Conservation (phyloP, 2,329 filamentous ascomycete genomes). For the Scedosporium aurantiacum region DNA sequence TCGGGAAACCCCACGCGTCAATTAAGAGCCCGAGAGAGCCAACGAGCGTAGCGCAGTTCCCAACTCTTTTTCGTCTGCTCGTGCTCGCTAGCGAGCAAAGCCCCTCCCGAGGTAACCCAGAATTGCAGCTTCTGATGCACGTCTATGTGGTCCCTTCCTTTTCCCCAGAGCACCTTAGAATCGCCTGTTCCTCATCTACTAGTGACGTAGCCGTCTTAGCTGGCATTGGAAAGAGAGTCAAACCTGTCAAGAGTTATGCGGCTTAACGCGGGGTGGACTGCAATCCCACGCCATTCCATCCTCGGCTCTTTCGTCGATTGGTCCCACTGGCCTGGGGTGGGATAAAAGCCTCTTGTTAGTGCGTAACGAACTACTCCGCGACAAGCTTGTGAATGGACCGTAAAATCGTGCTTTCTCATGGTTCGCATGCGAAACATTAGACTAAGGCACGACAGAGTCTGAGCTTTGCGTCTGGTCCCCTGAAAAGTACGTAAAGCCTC, state of each 20-base stretch:
- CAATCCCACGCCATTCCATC: neutral
- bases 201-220: neutral
- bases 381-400: neutral
- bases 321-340: neutral
- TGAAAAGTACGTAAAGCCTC: neutral
- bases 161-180: neutral
- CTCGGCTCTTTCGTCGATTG: neutral
- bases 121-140: neutral
- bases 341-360: neutral
- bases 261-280: neutral
- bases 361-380: neutral
- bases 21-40: neutral
- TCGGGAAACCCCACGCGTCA: neutral
- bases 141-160: neutral
- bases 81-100: neutral
- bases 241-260: neutral
- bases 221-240: neutral
- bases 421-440: neutral
- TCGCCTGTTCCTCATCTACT: neutral
- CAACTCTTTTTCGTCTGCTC: neutral
- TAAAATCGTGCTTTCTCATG: neutral
- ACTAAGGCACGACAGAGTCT: neutral
- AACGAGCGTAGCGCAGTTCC: neutral
- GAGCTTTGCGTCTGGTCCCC: neutral
- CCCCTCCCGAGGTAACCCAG: neutral